These are phyloP conservation scores for Polychaeton citri DNA, from an alignment of 2,329 filamentous ascomycete species.

Conservation along the genomic window DNA sequence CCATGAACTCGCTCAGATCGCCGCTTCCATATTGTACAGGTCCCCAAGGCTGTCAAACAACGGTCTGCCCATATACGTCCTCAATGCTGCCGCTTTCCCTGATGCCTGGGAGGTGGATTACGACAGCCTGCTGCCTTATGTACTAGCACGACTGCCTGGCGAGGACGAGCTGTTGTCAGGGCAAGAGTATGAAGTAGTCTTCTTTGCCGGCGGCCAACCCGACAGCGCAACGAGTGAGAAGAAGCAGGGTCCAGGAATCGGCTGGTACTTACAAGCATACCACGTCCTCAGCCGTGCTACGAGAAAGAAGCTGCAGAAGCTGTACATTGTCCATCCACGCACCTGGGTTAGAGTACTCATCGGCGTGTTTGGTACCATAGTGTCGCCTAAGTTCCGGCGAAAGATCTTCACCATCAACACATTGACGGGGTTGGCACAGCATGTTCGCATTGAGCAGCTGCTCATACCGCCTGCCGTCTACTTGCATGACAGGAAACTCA, in stretches of 20 bases:
- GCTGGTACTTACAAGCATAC: conserved; percentile 46
- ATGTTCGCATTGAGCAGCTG: conserved; percentile 39
- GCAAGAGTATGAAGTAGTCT: conserved; percentile 42
- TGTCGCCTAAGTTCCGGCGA: conserved; percentile 43
- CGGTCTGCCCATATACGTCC: conserved; percentile 39
- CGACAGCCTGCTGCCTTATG: conserved; percentile 41
- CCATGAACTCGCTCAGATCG: conserved; percentile 32
- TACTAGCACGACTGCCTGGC: conserved; percentile 39
- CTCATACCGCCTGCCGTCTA: conserved; percentile 42
- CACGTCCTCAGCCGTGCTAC: conserved; percentile 41
- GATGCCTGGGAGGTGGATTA: conserved; percentile 41
- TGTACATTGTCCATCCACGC: conserved; percentile 46
- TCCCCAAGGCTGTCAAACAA: conserved; percentile 37
- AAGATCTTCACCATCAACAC: conserved; percentile 44
- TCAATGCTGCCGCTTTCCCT: conserved; percentile 44
- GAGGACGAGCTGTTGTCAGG: conserved; percentile 42
- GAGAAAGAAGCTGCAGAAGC: conserved; percentile 40
- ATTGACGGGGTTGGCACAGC: conserved; percentile 34
- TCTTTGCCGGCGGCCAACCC: conserved; percentile 42
- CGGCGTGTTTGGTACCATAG: conserved; percentile 43
- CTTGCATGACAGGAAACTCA: conserved; percentile 38
- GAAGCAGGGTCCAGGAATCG: conserved; percentile 38
- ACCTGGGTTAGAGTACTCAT: conserved; percentile 43
- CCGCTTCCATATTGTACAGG: conserved; percentile 41
- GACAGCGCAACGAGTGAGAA: conserved; percentile 30